Conservation (phyloP, 2,329 filamentous ascomycete species). For the Aspergillus sp. region DNA sequence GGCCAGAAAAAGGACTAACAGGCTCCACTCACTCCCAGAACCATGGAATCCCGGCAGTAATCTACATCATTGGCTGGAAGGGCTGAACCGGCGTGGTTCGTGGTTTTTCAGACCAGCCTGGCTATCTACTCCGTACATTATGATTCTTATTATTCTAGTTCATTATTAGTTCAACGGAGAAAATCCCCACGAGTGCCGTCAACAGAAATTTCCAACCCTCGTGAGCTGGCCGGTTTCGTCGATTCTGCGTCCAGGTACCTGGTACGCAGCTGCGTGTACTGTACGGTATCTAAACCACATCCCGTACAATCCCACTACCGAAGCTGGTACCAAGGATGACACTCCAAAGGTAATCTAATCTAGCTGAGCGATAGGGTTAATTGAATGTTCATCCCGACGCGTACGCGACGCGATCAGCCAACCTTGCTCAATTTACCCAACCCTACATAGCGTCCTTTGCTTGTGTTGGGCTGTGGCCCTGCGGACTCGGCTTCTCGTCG, state of each 20-base stretch:
- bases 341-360: too few species aligned
- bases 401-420: slow-evolving; percentile 19
- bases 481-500: not conserved
- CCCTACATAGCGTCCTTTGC: not conserved
- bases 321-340: too few species aligned
- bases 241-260: not conserved
- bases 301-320: not conserved
- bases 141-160: not conserved
- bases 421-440: not conserved
- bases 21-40: slow-evolving; percentile 9
- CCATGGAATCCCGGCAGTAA: slow-evolving; percentile 11
- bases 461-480: not conserved
- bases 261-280: not conserved
- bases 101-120: not conserved
- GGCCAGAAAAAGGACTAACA: not conserved
- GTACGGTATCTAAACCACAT: slow-evolving; percentile 1
- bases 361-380: too few species aligned
- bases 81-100: slow-evolving; percentile 4
- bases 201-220: slow-evolving; percentile 5
- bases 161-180: not conserved
- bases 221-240: not conserved
- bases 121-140: not conserved
- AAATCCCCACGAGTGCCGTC: slow-evolving; percentile 2
- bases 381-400: slow-evolving; percentile 7
- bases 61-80: slow-evolving; percentile 11